Base-by-base conservation (phyloP, 2,329 filamentous ascomycete species). In the Cercospora berteroae region DNA sequence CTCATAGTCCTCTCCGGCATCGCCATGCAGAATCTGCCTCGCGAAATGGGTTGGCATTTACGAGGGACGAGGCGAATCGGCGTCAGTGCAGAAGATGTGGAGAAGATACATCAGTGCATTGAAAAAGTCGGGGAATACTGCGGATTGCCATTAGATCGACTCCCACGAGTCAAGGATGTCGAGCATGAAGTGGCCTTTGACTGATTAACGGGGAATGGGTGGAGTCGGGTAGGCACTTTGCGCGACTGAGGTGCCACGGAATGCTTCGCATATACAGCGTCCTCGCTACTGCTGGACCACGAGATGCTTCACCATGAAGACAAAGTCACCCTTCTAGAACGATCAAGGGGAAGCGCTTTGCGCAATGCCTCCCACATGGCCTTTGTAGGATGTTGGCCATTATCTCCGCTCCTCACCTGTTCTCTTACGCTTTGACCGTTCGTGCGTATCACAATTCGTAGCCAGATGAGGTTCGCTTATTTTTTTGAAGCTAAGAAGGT, bases 21-120 rank as follows among this genome's bases (percentile, higher is more conserved):
- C 65, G 85, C 87, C 83, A 84, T 84, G 5, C 86, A 88, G 73
- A 87, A 88, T 66, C 73, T 88, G 18, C 77, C 76, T 0, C 76
- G 79, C 0, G 83, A 86, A 74, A 85, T 85, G 1, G 81, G 80
- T 16, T 88, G 86, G 85, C 86, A 88, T 76, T 79, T 86, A 33
- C 76, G 83, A 31, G 84, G 84, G 0, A 81, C 79, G 0, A 74
- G 84, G 44, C 74, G 84, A 39, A 79, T 86, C 31, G 84, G 84
- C 0, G 80, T 85, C 0, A 80, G 77, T 9, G 75, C 73, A 23
- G 80, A 80, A 10, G 82, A 85, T 66, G 80, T 81, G 0, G 80
- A 83, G 74, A 73, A 61, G 0, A 72, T 82, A 10, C 79, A 81
- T 65, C 77, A 81, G 75, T 81, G 78, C 62, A 79, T 65, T 31